Percentiles rank a stretch among this genome's conserved stretches.
phyloP scores from a whole-genome alignment of 805 yeast genomes.

The Candida jianshihensis region DNA sequence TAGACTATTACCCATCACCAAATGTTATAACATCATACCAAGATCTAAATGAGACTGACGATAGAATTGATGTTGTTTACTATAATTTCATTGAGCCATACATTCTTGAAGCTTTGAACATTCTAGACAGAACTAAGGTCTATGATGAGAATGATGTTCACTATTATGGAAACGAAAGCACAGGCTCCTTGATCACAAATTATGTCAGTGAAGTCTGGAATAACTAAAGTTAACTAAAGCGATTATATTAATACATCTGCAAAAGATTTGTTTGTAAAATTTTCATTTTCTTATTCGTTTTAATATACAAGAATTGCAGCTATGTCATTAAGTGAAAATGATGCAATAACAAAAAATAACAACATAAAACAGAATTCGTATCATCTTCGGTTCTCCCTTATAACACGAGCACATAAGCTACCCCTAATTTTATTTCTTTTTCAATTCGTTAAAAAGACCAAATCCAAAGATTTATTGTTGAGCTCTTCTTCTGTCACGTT shows the following conservation, averaged over 20 bases:
- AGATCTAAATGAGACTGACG: conserved; percentile 21
- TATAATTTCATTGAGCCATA: conserved; percentile 65
- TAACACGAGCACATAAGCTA: not conserved
- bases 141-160: conserved; percentile 31
- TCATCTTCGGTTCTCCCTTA: not conserved
- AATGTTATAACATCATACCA: conserved; percentile 63
- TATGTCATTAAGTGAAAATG: conserved; percentile 19
- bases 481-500: conserved; percentile 97
- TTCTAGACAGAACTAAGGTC: conserved; percentile 19
- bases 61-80: conserved; percentile 62
- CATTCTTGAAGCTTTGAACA: conserved; percentile 37
- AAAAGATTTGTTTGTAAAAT: not conserved
- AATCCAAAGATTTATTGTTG: conserved; percentile 25
- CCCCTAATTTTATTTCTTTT: not conserved
- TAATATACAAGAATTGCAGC: conserved; percentile 1
- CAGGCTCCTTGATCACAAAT: conserved; percentile 38
- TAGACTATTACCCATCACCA: conserved; percentile 58
- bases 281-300: not conserved
- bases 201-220: conserved; percentile 32
- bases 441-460: not conserved
- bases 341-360: conserved; percentile 18
- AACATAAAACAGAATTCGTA: conserved; percentile 1
- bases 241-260: not conserved
- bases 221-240: not conserved
- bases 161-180: conserved; percentile 32